Conservation (phyloP, 768 basidiomycete species). For the Postia placenta region DNA sequence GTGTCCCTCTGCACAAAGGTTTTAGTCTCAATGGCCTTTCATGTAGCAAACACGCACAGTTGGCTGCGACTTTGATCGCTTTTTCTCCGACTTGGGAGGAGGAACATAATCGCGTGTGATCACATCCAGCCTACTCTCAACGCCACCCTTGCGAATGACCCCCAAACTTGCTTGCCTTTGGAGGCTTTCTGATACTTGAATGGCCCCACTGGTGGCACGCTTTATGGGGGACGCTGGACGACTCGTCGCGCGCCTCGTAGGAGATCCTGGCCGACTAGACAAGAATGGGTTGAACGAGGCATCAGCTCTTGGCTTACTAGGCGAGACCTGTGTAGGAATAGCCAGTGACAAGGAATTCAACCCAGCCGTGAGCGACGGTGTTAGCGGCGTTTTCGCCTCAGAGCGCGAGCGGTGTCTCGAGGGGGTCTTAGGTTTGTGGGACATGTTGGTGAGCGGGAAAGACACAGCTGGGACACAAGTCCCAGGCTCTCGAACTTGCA, state of each 20-base stretch:
- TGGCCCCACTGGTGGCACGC: slow-evolving; percentile 40
- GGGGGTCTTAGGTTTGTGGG: slow-evolving; percentile 38
- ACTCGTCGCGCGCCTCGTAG: slow-evolving; percentile 47
- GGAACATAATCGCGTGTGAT: slow-evolving; percentile 74
- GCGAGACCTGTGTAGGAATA: slow-evolving; percentile 13
- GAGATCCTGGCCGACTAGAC: slow-evolving; percentile 45
- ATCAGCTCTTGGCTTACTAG: slow-evolving; percentile 32
- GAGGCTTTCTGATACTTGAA: slow-evolving; percentile 46
- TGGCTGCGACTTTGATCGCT: slow-evolving; percentile 71
- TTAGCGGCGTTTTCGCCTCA: slow-evolving; percentile 43
- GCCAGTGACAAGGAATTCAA: slow-evolving; percentile 28
- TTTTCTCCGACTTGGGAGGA: slow-evolving; percentile 52
- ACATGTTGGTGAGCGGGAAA: slow-evolving; percentile 14
- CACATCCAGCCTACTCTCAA: slow-evolving; percentile 73
- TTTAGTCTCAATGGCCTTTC: too few species aligned
- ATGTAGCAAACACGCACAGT: slow-evolving; percentile 31
- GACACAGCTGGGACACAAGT: too few species aligned
- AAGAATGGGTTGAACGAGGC: slow-evolving; percentile 54
- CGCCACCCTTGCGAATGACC: slow-evolving; percentile 69
- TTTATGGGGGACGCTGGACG: slow-evolving; percentile 62
- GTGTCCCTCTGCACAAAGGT: slow-evolving; percentile 37
- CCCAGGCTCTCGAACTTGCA: too few species aligned
- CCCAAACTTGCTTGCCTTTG: slow-evolving; percentile 60
- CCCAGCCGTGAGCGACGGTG: slow-evolving; percentile 35
- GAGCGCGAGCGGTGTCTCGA: slow-evolving; percentile 42